Percentiles rank a stretch among this genome's conserved stretches.
Evolutionary conservation across 2,329 filamentous ascomycete genomes (phyloP).

Genomic region (Rhinocladiella similis): DNA sequence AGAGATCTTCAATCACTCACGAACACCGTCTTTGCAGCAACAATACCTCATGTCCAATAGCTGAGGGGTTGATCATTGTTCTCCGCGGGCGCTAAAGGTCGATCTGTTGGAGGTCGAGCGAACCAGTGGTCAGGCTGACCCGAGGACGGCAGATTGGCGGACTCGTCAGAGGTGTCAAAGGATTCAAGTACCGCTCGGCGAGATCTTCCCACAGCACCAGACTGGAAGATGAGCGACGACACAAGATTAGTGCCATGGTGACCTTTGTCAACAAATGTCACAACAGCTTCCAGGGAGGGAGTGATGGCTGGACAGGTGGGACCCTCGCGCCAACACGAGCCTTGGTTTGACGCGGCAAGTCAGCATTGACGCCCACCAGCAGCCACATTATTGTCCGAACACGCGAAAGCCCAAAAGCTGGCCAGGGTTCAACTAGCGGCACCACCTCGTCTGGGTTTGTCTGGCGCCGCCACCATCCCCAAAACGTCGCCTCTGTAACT

Average conservation of each 20-base stretch:
- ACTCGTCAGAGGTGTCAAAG: background rate
- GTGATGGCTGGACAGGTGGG: background rate
- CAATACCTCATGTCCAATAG: too few relatives aligned
- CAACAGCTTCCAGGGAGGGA: background rate
- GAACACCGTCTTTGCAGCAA: background rate
- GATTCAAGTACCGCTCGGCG: background rate
- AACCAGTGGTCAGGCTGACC: background rate
- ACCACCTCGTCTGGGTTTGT: background rate
- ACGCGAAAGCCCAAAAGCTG: background rate
- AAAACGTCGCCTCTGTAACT: background rate
- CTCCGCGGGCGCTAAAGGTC: background rate
- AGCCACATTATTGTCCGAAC: background rate
- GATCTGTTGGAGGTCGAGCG: background rate
- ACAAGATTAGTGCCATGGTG: background rate
- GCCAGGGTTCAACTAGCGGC: background rate
- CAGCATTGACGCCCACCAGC: background rate
- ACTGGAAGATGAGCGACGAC: background rate
- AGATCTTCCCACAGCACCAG: background rate
- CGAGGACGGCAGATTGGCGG: background rate
- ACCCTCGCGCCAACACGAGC: background rate
- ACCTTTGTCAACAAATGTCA: background rate
- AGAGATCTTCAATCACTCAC: background rate
- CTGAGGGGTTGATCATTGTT: too few relatives aligned
- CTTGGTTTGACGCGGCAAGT: background rate
- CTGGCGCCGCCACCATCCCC: constrained; percentile 6